Evolutionary conservation across 176 grass and related monocot genomes (phyloP), one percentile per base, ranked within the genome.

Genomic region (Phoenix roebelenii): DNA sequence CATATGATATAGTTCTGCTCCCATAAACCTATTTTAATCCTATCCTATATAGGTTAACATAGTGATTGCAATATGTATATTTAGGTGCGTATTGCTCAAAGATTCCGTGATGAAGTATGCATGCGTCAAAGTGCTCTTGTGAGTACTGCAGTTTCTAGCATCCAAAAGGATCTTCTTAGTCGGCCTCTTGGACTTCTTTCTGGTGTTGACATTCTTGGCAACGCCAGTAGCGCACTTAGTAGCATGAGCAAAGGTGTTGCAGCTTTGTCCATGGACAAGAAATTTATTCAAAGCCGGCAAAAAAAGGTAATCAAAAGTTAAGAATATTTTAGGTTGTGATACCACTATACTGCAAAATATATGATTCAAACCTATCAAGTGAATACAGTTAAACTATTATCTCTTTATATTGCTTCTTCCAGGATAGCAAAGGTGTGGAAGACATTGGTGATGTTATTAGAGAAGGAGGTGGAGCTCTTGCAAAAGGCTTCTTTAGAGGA

Each of bases 201-300:
- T 12, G 92, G 92, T 50, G 86, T 97, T 86, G 92, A 97, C 60
- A 91, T 97, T 82, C 84, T 97, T 83, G 92, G 92, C 72, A 97
- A 97, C 64, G 92, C 92, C 49, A 97, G 92, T 81, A 97, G 92
- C 12, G 92, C 92, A 48, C 67, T 97, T 59, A 91, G 92, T 77
- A 97, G 90, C 67, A 97, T 97, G 92, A 97, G 92, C 72, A 97
- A 97, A 89, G 87, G 92, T 64, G 83, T 97, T 70, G 92, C 92
- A 65, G 92, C 83, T 24, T 67, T 97, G 73, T 97, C 92, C 39
- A 97, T 97, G 92, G 92, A 97, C 73, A 97, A 90, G 70, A 97
- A 97, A 71, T 97, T 97, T 70, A 97, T 97, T 82, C 86, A 90
- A 72, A 68, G 81, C 66, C 80, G 92, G 53, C 77, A 88, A 49